A percentile compares a stretch with the other conserved stretches of the same genome.
Conservation (phyloP, 768 basidiomycete species). For the Pleurotus tuber-regium region DNA sequence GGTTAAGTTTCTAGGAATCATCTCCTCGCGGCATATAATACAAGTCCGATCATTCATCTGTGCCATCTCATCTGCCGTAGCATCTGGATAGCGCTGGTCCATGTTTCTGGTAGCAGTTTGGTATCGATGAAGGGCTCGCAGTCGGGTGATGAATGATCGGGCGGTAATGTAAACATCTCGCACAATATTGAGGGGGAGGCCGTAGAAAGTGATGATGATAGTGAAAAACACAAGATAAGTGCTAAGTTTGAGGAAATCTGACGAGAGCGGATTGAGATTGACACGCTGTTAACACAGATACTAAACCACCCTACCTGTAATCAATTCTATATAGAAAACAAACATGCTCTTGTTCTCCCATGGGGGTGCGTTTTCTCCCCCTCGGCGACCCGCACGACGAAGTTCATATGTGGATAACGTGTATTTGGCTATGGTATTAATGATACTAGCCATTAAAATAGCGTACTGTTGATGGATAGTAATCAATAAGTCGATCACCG, state of each 20-base stretch:
- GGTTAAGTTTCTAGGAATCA: slow-evolving; percentile 39
- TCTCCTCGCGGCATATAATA: slow-evolving; percentile 98
- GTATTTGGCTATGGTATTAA: slow-evolving; percentile 82
- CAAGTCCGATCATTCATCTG: slow-evolving; percentile 88
- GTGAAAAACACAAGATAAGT: slow-evolving; percentile 94
- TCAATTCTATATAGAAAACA: slow-evolving; percentile 90
- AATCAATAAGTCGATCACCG: too few species aligned
- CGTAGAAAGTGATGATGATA: slow-evolving; percentile 92
- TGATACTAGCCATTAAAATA: slow-evolving; percentile 78
- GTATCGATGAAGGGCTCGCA: slow-evolving; percentile 88
- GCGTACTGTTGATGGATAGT: slow-evolving; percentile 67
- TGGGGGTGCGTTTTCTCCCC: slow-evolving; percentile 81
- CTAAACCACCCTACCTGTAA: slow-evolving; percentile 62
- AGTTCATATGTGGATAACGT: slow-evolving; percentile 78
- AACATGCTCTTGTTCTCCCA: slow-evolving; percentile 99
- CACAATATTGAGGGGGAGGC: slow-evolving; percentile 93
- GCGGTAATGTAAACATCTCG: slow-evolving; percentile 97
- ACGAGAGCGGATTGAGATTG: slow-evolving; percentile 10
- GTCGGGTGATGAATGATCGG: slow-evolving; percentile 84
- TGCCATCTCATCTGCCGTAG: slow-evolving; percentile 79
- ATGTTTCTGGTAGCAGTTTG: slow-evolving; percentile 94
- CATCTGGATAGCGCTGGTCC: slow-evolving; percentile 94
- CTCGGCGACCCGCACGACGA: slow-evolving; percentile 69
- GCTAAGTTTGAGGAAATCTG: slow-evolving; percentile 91
- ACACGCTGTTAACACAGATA: slow-evolving; percentile 10